Percentiles rank a stretch among this genome's conserved stretches.
These are phyloP conservation scores for Pochonia chlamydosporia DNA, from an alignment of 2,329 filamentous ascomycete species.

Conservation along the genomic window DNA sequence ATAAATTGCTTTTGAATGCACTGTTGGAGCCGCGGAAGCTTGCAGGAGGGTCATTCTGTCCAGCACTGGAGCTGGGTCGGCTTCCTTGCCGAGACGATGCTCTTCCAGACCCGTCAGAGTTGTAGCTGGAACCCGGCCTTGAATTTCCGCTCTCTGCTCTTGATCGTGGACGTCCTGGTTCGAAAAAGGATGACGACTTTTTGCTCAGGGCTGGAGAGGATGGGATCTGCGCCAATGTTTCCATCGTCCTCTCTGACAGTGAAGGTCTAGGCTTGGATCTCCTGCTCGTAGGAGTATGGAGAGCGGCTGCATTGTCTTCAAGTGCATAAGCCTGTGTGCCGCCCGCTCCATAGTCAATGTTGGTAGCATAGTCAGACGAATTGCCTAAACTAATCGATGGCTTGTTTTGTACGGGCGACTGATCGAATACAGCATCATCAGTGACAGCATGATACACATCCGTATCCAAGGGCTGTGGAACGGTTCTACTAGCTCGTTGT, in stretches of 20 bases:
- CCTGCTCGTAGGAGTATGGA: conserved; percentile 16
- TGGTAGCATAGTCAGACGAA: not conserved
- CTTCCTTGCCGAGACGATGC: conserved; percentile 44
- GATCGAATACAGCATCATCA: not conserved
- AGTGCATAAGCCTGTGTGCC: not conserved
- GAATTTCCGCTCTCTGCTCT: conserved; percentile 39
- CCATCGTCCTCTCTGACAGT: conserved; percentile 77
- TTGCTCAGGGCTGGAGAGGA: conserved; percentile 67
- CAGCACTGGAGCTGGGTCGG: conserved; percentile 50
- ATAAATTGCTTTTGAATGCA: conserved; percentile 36
- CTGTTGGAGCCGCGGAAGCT: conserved; percentile 39
- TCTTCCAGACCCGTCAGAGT: conserved; percentile 50
- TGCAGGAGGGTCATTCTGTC: conserved; percentile 31
- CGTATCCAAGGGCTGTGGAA: not conserved
- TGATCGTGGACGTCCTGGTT: conserved; percentile 50
- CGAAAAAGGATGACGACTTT: conserved; percentile 68
- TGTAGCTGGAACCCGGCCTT: conserved; percentile 54
- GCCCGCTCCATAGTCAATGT: not conserved
- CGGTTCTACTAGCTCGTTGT: conserved; percentile 7
- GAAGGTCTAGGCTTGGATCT: conserved; percentile 42
- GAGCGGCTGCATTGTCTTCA: conserved; percentile 11
- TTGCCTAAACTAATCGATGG: not conserved
- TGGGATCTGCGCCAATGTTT: conserved; percentile 73
- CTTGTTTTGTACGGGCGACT: not conserved
- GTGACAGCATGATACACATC: not conserved